Evolutionary conservation across 257 asterid species (phyloP), one percentile per base, ranked within the genome.

Genomic region (Dorcoceras hygrometricum): DNA sequence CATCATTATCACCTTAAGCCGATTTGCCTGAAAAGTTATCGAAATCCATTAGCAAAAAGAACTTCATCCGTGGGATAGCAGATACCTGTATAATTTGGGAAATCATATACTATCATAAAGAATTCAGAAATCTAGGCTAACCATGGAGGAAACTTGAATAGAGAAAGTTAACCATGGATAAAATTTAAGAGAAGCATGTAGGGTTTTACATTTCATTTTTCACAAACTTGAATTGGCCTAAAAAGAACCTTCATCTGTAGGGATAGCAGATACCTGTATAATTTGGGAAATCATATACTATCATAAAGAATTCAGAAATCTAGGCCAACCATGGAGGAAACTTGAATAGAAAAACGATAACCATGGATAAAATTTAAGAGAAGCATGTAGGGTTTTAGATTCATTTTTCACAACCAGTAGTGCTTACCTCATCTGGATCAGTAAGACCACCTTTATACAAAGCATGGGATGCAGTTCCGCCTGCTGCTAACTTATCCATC

Each of bases 401-500:
- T 63, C 66, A 54, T n/a, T 18, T 70, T 39, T 46, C 66, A 53
- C 9, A 50, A 23, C 19, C 9, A 29, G 28, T 26, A 27, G 50
- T 54, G 58, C 56, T 73, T 73, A 86, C 98, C 91, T 89, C 97
- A 61, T 88, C 82, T 11, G 96, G 96, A 77, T 93, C 81, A 19
- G 91, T 87, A 57, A 93, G 95, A 62, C 97, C 98, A 14, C 97
- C 87, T 82, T 93, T 90, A 82, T 86, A 93, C 60, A 89, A 68
- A 5, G 98, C 87, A 77, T 93, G 98, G 57, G 98, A 88, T 23
- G 98, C 98, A 20, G 90, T 76, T 56, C 98, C 98, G 70, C 89
- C 98, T 51, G 86, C 93, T 11, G 98, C 98, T 79, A 83, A 65
- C 79, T 76, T 78, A 78, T 93, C 98, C 98, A 93, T 93, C 76